Base-by-base conservation (phyloP, 768 basidiomycete genomes). In the Imleria badia region DNA sequence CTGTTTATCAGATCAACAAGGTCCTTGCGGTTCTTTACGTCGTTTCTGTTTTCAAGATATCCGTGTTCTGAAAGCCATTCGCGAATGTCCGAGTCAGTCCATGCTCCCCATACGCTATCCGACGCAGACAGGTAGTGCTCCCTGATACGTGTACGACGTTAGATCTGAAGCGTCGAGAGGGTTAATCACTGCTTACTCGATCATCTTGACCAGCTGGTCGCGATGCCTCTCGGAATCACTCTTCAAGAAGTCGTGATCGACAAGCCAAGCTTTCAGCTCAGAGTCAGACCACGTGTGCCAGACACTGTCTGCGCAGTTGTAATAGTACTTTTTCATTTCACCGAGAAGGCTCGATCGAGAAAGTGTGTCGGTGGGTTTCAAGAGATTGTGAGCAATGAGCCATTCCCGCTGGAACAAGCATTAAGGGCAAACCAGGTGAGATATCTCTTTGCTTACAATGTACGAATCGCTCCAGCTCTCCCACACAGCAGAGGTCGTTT, bases 401-500 rank as follows among this genome's bases (percentile, higher is more conserved):
- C 95, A 98, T 53, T 87, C 76, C 52, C 86, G 85, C 89, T 91
- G 55, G 10, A 53, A 19, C 14, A 6, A 13, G 0, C 6, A 45
- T 63, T 5, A 59, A 38, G 20, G 34, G 9, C 1, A 33, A 30
- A 33, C 36, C 34, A 6, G 5, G 20, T 11, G 13, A 42, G 33
- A 17, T 6, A 26, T 22, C 12, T 20, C 23, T 34, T 42, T 12
- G 68, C 85, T 46, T 56, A 89, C 89, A 47, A 94, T 83, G 67
- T 91, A 89, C 4, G 84, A 86, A 66, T 91, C 87, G 50, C 85
- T 86, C 95, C 96, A 98, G 4, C 85, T 81, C 20, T 90, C 76
- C 84, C 90, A 98, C 35, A 88, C 70, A 3, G 89, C 88, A 51
- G 79, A 73, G 20, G 83, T 65, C 7, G 82, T 76, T 46, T 78